Evolutionary conservation across 164 flowering plant genomes (phyloP).

Genomic region (Akebia trifoliata): DNA sequence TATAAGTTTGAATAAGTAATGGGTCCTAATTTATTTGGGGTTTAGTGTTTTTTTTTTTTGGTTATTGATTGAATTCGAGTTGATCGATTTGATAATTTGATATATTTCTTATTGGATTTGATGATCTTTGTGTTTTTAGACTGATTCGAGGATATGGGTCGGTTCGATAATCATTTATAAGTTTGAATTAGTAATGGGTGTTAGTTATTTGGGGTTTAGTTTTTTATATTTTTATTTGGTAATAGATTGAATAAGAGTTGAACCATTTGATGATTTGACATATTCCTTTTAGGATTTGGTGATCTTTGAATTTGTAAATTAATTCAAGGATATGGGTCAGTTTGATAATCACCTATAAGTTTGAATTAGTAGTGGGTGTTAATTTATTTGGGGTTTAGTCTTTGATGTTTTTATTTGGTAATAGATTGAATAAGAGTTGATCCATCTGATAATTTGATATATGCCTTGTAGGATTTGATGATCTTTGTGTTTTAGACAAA

Average conservation of each 20-base stretch:
- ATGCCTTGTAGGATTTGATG: neutral
- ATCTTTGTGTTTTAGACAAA: neutral
- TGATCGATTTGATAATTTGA: no score
- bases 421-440: conserved; percentile 1
- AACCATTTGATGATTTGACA: conserved; percentile 3
- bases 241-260: conserved; percentile 1
- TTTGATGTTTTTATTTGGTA: conserved; percentile 1
- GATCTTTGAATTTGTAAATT: neutral
- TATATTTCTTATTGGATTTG: no score
- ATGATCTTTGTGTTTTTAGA: no score
- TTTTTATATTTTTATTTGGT: neutral
- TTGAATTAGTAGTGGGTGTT: no score
- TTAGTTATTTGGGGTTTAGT: no score
- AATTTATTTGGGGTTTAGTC: no score
- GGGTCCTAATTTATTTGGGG: no score
- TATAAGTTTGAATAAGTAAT: neutral
- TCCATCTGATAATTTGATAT: conserved; percentile 1
- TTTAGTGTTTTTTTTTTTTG: no score
- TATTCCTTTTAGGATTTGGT: neutral
- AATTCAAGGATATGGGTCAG: conserved; percentile 6
- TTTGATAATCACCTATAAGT: neutral
- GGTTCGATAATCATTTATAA: neutral
- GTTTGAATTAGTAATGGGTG: no score
- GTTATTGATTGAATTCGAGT: no score
- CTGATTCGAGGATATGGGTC: neutral